Base-by-base conservation (phyloP, 169 alveolate genomes). In the Cryptosporidium parvum region DNA sequence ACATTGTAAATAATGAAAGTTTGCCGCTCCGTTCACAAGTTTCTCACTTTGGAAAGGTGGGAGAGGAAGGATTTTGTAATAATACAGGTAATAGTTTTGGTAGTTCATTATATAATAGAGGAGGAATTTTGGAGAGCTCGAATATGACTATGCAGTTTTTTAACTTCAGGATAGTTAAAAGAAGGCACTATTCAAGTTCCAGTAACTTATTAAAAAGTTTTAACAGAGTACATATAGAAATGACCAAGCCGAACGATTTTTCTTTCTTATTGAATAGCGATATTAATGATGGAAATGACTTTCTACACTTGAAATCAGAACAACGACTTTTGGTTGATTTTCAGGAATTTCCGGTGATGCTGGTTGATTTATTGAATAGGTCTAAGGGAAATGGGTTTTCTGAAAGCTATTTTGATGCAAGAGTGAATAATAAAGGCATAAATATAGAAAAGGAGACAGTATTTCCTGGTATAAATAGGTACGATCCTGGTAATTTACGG, bases 241-340 rank as follows among this genome's bases (percentile, higher is more conserved):
- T 80, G 65, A 80, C 89, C 29, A 80, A 45, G 70, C 75, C 89
- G 21, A 65, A 80, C 39, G 89, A 80, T 53, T 80, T 80, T 48
- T 62, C 80, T 4, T 80, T 80, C 21, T 42, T 80, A 18, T 44
- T 80, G n/a, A 62, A 48, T 80, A 45, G 59, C 39, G 67, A 80
- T 14, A 37, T 80, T 45, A 65, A 18, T 45, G 91, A 73, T 33
- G 93, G 91, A 23, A 44, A 35, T 44, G 92, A 86, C 45, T 91
- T 86, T 61, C 84, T 73, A 31, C 18, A 69, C 42, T 51, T 91
- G 8, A 91, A 85, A 84, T 72, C 91, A 14, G 93, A 91, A 10
- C 93, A 91, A 52, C 45, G 93, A 31, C 92, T 91, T 45, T 52
- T 91, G 56, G 93, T 91, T 3, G 93, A 91, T 21, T 91, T 91